Percentiles rank a stretch among this genome's conserved stretches.
Conservation (phyloP, 139 green algal genomes). For the Coelastrella sp. region DNA sequence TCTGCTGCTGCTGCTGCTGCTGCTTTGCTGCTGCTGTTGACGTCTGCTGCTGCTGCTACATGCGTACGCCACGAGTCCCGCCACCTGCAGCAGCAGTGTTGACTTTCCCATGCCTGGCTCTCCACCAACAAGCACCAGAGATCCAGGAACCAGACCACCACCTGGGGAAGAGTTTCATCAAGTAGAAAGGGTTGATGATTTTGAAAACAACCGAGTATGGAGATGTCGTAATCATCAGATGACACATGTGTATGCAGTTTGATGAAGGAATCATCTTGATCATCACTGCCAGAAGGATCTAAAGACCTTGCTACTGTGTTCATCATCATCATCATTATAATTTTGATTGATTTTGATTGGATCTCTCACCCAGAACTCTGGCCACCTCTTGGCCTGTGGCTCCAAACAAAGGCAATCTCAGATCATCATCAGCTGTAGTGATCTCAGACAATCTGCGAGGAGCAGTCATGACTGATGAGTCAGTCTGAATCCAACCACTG, state of each 20-base stretch:
- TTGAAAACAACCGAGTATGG: neutral
- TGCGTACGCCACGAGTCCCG: slow-evolving; percentile 42
- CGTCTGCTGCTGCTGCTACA: slow-evolving; percentile 34
- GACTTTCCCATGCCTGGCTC: slow-evolving; percentile 98
- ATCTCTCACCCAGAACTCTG: slow-evolving; percentile 69
- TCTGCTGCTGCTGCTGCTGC: neutral
- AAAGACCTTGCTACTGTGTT: slow-evolving; percentile 63
- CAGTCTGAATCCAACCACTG: neutral
- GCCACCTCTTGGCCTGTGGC: neutral
- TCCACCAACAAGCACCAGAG: slow-evolving; percentile 91
- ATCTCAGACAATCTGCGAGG: neutral
- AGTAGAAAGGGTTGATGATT: neutral
- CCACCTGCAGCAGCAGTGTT: slow-evolving; percentile 95
- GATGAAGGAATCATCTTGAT: no score
- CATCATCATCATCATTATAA: slow-evolving; percentile 85
- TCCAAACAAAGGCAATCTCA: neutral
- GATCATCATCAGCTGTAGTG: neutral
- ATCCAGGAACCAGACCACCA: slow-evolving; percentile 91
- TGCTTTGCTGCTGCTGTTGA: slow-evolving; percentile 26
- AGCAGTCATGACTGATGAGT: neutral
- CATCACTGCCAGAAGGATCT: no score
- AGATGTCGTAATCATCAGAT: no score
- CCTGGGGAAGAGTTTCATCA: slow-evolving; percentile 83
- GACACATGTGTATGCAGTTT: no score
- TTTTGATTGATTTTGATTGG: no score